Conservation (phyloP, 177 flowering plant species). For the Vitis hybrid region DNA sequence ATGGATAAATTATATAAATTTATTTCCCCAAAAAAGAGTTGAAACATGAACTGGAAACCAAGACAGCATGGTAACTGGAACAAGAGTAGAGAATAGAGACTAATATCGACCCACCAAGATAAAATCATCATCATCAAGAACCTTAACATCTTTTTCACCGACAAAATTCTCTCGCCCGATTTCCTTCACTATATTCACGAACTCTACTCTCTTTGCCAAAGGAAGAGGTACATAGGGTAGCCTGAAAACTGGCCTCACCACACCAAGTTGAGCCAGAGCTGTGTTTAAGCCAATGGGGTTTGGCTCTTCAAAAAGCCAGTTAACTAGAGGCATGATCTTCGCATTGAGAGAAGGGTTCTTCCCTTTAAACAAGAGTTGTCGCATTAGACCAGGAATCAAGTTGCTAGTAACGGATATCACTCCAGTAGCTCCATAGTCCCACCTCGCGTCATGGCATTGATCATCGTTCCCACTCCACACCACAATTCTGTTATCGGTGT, state of each 20-base stretch:
- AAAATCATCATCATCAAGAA: slow-evolving; percentile 77
- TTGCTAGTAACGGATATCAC: slow-evolving; percentile 84
- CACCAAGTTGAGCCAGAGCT: slow-evolving; percentile 82
- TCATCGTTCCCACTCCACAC: slow-evolving; percentile 95
- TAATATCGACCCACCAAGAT: slow-evolving; percentile 63
- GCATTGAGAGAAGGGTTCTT: slow-evolving; percentile 52
- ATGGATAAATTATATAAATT: background rate
- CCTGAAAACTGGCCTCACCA: slow-evolving; percentile 76
- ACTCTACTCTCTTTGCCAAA: slow-evolving; percentile 56
- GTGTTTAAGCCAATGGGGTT: slow-evolving; percentile 82
- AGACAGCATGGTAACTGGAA: background rate
- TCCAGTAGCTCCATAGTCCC: slow-evolving; percentile 74
- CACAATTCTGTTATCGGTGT: slow-evolving; percentile 58
- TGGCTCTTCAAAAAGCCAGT: slow-evolving; percentile 80
- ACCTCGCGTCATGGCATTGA: slow-evolving; percentile 81
- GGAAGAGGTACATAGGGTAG: slow-evolving; percentile 83
- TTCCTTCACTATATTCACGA: slow-evolving; percentile 64
- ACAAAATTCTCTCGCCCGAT: slow-evolving; percentile 77
- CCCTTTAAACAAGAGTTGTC: slow-evolving; percentile 62
- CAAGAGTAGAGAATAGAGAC: background rate
- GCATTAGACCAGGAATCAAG: slow-evolving; percentile 78
- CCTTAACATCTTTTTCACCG: slow-evolving; percentile 67
- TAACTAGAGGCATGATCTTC: slow-evolving; percentile 61
- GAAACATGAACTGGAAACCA: background rate
- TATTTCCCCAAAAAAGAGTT: too few relatives aligned